Conservation (phyloP, 2,329 filamentous ascomycete species). For the Colletotrichum chrysophilum region DNA sequence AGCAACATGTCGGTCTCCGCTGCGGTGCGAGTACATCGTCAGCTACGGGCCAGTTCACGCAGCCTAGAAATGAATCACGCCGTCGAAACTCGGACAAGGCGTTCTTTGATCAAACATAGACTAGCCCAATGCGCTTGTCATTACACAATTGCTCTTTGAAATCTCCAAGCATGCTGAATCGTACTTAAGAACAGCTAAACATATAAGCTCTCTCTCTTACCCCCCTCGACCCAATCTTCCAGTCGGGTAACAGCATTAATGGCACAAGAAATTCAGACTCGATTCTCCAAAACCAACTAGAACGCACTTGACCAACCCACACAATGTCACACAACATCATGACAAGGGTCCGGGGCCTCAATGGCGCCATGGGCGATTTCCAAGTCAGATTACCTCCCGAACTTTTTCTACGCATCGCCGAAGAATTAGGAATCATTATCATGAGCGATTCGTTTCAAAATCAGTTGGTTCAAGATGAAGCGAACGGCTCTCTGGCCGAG, state of each 20-base stretch:
- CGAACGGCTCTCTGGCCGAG: background rate
- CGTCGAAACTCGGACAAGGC: background rate
- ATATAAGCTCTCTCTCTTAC: background rate
- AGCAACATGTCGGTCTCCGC: slow-evolving; percentile 6
- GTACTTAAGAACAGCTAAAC: background rate
- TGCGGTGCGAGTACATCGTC: slow-evolving; percentile 2
- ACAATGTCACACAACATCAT: background rate
- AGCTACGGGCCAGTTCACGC: slow-evolving; percentile 12
- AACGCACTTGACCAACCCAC: background rate
- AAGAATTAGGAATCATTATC: background rate
- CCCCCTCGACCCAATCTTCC: background rate
- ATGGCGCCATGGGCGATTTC: background rate
- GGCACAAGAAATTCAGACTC: background rate
- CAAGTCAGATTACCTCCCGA: background rate
- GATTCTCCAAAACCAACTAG: background rate
- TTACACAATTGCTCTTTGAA: background rate
- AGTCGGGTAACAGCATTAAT: background rate
- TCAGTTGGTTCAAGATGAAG: background rate
- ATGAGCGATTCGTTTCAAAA: background rate
- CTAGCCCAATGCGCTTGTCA: background rate
- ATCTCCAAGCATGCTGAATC: background rate
- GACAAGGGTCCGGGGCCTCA: background rate
- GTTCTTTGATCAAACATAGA: background rate
- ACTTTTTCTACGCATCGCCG: background rate
- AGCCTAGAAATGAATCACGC: slow-evolving; percentile 20